phyloP scores from a whole-genome alignment of 1,139 yeast species.

The Meyerozyma guilliermondii region DNA sequence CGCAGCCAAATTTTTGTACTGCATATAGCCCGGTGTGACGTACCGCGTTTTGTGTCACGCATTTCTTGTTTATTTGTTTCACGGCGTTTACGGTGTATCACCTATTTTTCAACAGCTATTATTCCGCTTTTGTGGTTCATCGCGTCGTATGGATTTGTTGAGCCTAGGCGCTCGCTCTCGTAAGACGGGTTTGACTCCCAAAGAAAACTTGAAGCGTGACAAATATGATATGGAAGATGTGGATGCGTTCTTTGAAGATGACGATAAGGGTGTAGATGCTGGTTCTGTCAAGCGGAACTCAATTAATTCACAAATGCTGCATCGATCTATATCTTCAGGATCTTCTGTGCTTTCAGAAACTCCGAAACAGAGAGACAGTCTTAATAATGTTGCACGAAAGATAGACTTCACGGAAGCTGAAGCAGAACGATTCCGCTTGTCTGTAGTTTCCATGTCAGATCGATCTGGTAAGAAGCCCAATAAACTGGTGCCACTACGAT shows the following conservation, averaged over 20 bases:
- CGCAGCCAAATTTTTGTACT: neutral
- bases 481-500: conserved; percentile 29
- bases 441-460: conserved; percentile 23
- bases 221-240: conserved; percentile 74
- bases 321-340: neutral
- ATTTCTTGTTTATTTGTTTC: conserved; percentile 2
- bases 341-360: neutral
- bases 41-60: conserved; percentile 3
- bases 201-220: conserved; percentile 50
- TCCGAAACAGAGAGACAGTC: conserved; percentile 8
- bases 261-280: conserved; percentile 26
- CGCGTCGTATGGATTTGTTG: conserved; percentile 39
- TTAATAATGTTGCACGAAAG: conserved; percentile 27
- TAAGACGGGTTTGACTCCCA: conserved; percentile 55
- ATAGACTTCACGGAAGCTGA: conserved; percentile 37
- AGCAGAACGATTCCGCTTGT: conserved; percentile 29
- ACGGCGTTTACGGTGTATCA: neutral
- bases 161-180: conserved; percentile 52
- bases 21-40: neutral
- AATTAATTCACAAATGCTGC: neutral
- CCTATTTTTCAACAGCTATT: neutral
- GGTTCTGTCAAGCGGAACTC: conserved; percentile 3
- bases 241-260: conserved; percentile 62
- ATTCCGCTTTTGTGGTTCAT: neutral
- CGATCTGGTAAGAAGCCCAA: conserved; percentile 15